phyloP scores from a whole-genome alignment of 768 basidiomycete genomes.

The Cystobasidium ongulense region DNA sequence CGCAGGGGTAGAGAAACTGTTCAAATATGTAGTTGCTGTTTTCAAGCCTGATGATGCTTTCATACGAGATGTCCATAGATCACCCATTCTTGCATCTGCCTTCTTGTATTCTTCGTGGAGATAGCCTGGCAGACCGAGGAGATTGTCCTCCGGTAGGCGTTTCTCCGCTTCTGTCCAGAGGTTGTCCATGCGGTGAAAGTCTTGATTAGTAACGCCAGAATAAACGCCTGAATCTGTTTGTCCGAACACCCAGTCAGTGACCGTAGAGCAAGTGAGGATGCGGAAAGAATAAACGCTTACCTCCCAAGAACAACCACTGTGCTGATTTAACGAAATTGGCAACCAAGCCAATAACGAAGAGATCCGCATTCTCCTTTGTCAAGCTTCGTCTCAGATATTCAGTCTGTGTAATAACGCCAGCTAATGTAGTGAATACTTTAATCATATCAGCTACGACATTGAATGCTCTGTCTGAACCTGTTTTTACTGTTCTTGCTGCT shows the following conservation, averaged over 20 bases:
- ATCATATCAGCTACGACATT: constrained; percentile 16
- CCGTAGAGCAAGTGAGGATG: not conserved
- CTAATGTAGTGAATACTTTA: constrained; percentile 1
- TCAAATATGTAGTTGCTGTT: not conserved
- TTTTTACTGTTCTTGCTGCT: not conserved
- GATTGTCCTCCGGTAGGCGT: not conserved
- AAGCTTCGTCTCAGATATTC: not conserved
- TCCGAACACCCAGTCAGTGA: not conserved
- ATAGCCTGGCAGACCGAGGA: constrained; percentile 8
- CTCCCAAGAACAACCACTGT: constrained; percentile 24
- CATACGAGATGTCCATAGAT: constrained; percentile 4
- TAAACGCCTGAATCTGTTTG: constrained; percentile 1
- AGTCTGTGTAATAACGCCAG: not conserved
- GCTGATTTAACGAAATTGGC: constrained; percentile 14
- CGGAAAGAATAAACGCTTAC: not conserved
- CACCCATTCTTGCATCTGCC: constrained; percentile 8
- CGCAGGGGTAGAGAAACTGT: not conserved
- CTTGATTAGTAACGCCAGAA: not conserved
- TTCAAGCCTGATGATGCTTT: constrained; percentile 6
- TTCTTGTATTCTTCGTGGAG: constrained; percentile 6
- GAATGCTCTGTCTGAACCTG: constrained; percentile 17
- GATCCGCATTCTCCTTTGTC: constrained; percentile 8
- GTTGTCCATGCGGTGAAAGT: constrained; percentile 28
- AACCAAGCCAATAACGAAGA: constrained; percentile 14
- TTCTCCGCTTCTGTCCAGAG: not conserved